phyloP scores from a whole-genome alignment of 2,329 filamentous ascomycete genomes.

The Fonsecaea multimorphosa region DNA sequence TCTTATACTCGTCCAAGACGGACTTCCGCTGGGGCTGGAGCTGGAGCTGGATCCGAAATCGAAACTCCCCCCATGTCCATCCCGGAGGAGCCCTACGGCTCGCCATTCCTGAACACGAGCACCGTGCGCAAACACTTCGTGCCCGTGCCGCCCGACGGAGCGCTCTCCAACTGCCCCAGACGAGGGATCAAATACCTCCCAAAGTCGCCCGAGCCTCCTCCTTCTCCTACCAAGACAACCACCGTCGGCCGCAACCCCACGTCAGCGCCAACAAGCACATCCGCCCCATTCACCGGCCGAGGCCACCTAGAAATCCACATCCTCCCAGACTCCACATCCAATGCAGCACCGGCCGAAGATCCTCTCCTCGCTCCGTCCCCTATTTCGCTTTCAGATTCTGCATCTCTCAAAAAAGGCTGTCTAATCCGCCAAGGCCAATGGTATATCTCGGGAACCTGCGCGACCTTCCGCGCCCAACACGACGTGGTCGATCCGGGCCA shows the following conservation, averaged over 20 bases:
- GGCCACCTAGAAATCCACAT: constrained; percentile 64
- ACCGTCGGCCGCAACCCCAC: constrained; percentile 44
- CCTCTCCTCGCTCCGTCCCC: too few relatives aligned
- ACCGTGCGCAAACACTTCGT: constrained; percentile 54
- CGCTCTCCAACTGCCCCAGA: constrained; percentile 66
- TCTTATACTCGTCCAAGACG: too few relatives aligned
- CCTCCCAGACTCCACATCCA: constrained; percentile 10
- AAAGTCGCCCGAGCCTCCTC: constrained; percentile 51
- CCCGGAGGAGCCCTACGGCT: too few relatives aligned
- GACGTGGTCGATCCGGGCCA: constrained; percentile 45
- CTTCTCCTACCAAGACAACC: constrained; percentile 42
- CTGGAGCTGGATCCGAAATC: too few relatives aligned
- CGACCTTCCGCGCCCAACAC: constrained; percentile 64
- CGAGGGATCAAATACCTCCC: constrained; percentile 70
- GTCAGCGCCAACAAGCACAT: constrained; percentile 39
- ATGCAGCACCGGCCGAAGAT: neutral
- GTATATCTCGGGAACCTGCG: constrained; percentile 72
- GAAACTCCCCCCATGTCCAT: too few relatives aligned
- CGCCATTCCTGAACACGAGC: constrained; percentile 53
- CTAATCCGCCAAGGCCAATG: constrained; percentile 71
- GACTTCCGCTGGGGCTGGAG: too few relatives aligned
- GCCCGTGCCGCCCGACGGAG: constrained; percentile 54
- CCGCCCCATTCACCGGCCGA: constrained; percentile 60
- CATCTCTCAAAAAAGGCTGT: constrained; percentile 59
- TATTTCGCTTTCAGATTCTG: neutral